A percentile compares a stretch with the other conserved stretches of the same genome.
Conservation (phyloP, 192 early-diverging fungal genomes). For the Backusella psychrophila region DNA sequence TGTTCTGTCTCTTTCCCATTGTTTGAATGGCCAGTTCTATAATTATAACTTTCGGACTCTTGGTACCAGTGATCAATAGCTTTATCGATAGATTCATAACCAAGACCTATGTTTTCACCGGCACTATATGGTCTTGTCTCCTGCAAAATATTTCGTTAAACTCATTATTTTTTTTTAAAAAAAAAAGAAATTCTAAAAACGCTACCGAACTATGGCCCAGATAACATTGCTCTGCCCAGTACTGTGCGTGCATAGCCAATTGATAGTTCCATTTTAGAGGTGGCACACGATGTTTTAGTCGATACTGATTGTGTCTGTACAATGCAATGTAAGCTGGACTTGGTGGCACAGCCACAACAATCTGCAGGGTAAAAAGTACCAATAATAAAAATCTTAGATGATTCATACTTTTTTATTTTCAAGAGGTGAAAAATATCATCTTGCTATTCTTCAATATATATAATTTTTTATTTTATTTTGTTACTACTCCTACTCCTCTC, state of each 20-base stretch:
- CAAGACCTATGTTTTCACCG: neutral
- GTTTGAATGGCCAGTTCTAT: neutral
- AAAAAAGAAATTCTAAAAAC: neutral
- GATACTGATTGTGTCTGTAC: neutral
- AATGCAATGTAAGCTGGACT: neutral
- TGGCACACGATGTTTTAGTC: neutral
- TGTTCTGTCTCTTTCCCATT: neutral
- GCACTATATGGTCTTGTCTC: neutral
- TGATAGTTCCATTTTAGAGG: neutral
- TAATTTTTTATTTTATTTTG: neutral
- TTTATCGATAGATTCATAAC: neutral
- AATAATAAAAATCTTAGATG: neutral
- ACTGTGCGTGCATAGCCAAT: neutral
- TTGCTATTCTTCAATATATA: neutral
- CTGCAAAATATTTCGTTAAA: neutral
- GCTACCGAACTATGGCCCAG: neutral
- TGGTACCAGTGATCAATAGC: slow-evolving; percentile 2
- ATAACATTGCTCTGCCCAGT: neutral
- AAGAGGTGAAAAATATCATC: neutral
- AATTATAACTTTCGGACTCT: neutral
- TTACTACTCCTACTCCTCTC: neutral
- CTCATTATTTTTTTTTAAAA: neutral
- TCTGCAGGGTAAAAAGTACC: neutral
- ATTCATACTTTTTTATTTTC: neutral
- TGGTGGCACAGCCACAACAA: neutral